phyloP scores from a whole-genome alignment of 148 eudicot genomes.

The Nyssa sinensis region DNA sequence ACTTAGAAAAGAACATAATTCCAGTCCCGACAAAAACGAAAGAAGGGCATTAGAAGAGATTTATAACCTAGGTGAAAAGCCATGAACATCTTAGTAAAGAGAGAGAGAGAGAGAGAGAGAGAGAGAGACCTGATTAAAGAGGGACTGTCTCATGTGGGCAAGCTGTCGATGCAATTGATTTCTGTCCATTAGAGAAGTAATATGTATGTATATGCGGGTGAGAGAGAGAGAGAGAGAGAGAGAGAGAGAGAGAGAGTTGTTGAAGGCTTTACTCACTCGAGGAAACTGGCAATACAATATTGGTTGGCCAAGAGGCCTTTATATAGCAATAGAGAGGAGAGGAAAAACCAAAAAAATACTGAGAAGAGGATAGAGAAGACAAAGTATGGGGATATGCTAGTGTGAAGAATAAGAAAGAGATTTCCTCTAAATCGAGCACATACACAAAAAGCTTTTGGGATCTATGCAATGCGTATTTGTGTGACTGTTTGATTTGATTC shows the following conservation, averaged over 20 bases:
- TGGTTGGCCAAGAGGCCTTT: constrained; percentile 19
- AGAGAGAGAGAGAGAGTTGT: neutral
- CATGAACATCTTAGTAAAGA: too few species aligned
- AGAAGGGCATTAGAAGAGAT: too few species aligned
- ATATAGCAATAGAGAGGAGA: constrained; percentile 31
- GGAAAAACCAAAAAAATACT: constrained; percentile 14
- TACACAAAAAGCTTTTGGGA: constrained; percentile 18
- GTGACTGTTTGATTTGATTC: neutral
- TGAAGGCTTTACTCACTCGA: neutral
- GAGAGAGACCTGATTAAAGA: constrained; percentile 80
- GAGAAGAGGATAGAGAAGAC: constrained; percentile 10
- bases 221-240: constrained; percentile 2
- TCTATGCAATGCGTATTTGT: constrained; percentile 23
- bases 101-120: neutral
- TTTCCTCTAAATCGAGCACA: neutral
- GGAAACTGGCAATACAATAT: neutral
- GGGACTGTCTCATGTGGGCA: constrained; percentile 75
- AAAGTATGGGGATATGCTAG: constrained; percentile 9
- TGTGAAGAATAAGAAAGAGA: neutral
- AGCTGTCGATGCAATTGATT: constrained; percentile 70
- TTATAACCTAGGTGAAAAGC: too few species aligned
- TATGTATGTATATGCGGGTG: neutral
- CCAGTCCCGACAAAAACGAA: too few species aligned
- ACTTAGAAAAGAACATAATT: too few species aligned
- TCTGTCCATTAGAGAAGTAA: constrained; percentile 45